Base-by-base conservation (phyloP, 2,329 filamentous ascomycete genomes). In the Grosmannia huntii region DNA sequence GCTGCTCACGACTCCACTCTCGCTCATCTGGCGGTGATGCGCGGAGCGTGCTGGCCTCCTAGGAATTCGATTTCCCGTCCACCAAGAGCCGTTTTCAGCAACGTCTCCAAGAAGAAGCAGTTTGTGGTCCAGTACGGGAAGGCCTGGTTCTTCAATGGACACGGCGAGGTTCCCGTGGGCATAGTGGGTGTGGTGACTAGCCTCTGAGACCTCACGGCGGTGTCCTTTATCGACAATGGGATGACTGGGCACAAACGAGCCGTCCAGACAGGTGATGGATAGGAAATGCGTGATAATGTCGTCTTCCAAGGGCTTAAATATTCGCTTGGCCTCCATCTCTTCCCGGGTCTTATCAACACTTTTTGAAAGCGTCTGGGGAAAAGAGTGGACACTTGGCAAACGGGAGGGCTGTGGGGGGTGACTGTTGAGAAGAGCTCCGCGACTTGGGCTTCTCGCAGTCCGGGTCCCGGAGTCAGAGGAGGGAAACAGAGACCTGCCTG, bases 31-130 rank as follows among this genome's bases (percentile, higher is more conserved):
- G 59, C 56, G 38, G 14, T 53, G 46, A 16, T 51, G 49, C 4
- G 23, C 0, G 10, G 25, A 12, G 4, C 36, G 54, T 33, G 25
- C 23, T 4, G 36, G 57, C 27, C 33, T 50, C 70, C 68, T 60
- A 67, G 55, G 69, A 41, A 75, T 68, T 65, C 79, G 75, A 54
- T 78, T 78, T 1, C 85, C 87, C 53, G 85, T 84, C 87, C 88
- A 92, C 89, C 87, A 92, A 9, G 80, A 81, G 2, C 87, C 88
- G 66, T 94, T 94, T 67, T 94, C 89, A 1, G 85, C 86, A 63
- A 91, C 77, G 65, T 91, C 82, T 2, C 87, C 88, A 2, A 91
- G 90, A 74, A 23, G 92, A 9, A 44, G 41, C n/a, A 44, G 73
- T 5, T 90, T 94, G 1, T 86, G 81, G 67, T 94, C 89, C 23